Percentiles rank a stretch among this genome's conserved stretches.
Evolutionary conservation across 306 rosid species (phyloP).

Genomic region (Inga laurina): DNA sequence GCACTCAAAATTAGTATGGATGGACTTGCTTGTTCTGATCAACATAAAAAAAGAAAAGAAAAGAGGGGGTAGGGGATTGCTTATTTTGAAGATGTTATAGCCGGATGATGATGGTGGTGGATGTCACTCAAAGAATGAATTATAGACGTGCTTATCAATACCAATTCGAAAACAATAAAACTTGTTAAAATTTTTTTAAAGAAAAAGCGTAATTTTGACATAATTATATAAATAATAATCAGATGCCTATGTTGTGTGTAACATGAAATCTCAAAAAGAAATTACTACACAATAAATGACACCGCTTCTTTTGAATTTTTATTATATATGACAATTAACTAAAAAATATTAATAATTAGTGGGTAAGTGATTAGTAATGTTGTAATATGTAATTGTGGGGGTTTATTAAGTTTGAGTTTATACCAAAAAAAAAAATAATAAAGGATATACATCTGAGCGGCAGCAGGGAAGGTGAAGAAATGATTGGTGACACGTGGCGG

Average conservation of each 20-base stretch:
- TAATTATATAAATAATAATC: neutral
- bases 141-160: neutral
- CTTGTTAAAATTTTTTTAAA: neutral
- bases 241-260: neutral
- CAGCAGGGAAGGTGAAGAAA: constrained; percentile 31
- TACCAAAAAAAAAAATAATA: neutral
- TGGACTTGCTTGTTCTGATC: neutral
- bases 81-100: neutral
- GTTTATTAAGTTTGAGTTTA: neutral
- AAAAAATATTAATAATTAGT: neutral
- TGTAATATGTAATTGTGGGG: neutral
- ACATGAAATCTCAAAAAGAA: neutral
- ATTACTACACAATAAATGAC: neutral
- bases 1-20: neutral
- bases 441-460: constrained; percentile 27
- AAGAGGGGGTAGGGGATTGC: neutral
- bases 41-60: too few species aligned
- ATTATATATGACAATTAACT: neutral
- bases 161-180: neutral
- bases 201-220: neutral
- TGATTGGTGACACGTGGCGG: constrained; percentile 37
- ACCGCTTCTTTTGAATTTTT: neutral
- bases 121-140: neutral
- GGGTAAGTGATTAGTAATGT: neutral
- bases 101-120: neutral